Conservation (phyloP, 169 alveolate species). For the Toxoplasma gondii region DNA sequence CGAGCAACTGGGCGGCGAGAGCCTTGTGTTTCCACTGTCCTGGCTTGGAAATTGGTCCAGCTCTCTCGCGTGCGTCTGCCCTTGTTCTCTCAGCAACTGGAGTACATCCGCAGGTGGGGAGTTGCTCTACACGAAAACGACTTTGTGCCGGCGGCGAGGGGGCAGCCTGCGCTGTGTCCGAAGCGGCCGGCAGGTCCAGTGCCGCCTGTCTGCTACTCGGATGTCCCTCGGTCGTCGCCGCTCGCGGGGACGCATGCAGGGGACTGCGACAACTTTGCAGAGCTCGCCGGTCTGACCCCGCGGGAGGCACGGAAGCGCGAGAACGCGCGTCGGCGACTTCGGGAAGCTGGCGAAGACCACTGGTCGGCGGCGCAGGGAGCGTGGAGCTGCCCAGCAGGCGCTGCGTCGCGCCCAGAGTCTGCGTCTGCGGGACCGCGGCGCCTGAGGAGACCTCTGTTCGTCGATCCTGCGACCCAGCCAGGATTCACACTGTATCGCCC, state of each 20-base stretch:
- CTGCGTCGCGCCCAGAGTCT: not conserved
- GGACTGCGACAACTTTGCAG: not conserved
- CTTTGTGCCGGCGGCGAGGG: not conserved
- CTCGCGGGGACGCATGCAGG: not conserved
- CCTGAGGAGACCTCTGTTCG: not conserved
- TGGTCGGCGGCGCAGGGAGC: not conserved
- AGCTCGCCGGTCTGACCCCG: not conserved
- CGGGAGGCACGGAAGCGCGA: not conserved
- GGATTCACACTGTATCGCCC: not conserved
- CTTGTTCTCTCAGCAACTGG: not conserved
- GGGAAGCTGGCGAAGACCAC: not conserved
- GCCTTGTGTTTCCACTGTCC: not conserved
- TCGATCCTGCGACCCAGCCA: not conserved
- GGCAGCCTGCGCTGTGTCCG: no score
- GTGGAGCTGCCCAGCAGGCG: not conserved
- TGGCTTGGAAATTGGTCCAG: not conserved
- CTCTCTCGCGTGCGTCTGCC: not conserved
- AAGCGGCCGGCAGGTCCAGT: no score
- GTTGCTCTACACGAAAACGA: not conserved
- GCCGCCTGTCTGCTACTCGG: not conserved
- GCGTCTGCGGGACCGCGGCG: not conserved
- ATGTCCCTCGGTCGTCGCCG: not conserved
- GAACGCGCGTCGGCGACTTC: not conserved
- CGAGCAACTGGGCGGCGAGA: no score
- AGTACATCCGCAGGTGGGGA: not conserved